phyloP scores from a whole-genome alignment of 495 filamentous ascomycete species.

The Astrocystis sublimbata region DNA sequence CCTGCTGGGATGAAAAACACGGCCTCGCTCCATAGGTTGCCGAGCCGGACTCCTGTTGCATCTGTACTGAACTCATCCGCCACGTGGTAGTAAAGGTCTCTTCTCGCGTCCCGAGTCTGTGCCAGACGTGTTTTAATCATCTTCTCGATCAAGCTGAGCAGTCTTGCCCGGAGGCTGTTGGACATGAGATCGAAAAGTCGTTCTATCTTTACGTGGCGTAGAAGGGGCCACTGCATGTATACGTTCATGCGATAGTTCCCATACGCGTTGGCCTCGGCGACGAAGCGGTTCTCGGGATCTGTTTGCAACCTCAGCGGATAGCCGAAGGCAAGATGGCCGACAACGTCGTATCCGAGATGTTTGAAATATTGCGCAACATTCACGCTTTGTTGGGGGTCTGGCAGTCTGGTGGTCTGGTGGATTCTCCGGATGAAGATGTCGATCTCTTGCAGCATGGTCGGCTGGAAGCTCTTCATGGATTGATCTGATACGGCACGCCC shows the following conservation, averaged over 20 bases:
- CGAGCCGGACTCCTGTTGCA: not conserved
- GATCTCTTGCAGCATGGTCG: slow-evolving; percentile 24
- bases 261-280: not conserved
- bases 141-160: too few relatives aligned
- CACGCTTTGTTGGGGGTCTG: not conserved
- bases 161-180: too few relatives aligned
- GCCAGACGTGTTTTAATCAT: too few relatives aligned
- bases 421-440: slow-evolving; percentile 24
- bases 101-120: slow-evolving; percentile 18
- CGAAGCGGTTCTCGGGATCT: slow-evolving; percentile 14
- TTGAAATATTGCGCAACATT: slow-evolving; percentile 19
- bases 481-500: slow-evolving; percentile 20
- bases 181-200: not conserved
- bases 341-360: slow-evolving; percentile 20
- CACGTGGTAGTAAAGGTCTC: slow-evolving; percentile 34
- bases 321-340: slow-evolving; percentile 26
- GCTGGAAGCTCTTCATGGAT: slow-evolving; percentile 24
- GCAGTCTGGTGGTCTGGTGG: slow-evolving; percentile 24
- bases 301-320: slow-evolving; percentile 21
- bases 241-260: slow-evolving; percentile 12
- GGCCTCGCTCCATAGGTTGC: slow-evolving; percentile 22
- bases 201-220: too few relatives aligned
- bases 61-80: slow-evolving; percentile 44
- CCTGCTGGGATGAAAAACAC: slow-evolving; percentile 21
- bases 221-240: slow-evolving; percentile 21